Evolutionary conservation across 768 basidiomycete species (phyloP), one percentile per base, ranked within the genome.

Genomic region (Trametes sanguinea): DNA sequence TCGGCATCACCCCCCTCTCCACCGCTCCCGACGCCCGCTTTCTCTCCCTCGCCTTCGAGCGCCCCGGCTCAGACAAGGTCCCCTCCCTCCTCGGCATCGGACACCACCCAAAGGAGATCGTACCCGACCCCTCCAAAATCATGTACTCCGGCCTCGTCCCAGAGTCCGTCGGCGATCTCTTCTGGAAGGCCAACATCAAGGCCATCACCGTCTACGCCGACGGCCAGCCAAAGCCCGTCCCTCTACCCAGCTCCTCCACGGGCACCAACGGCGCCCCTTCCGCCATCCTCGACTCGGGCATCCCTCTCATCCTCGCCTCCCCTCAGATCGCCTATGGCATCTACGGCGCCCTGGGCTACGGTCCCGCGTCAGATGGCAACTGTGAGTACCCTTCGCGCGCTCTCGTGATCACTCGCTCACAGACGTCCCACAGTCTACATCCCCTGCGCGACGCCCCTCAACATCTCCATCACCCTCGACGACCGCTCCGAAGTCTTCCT

Each of bases 201-300:
- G 86, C 74, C 0, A 84, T 92, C 40, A 85, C 84, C 2, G 84
- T 89, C 11, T 90, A 85, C 66, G 78, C 81, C 14, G 67, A 83
- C 62, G 83, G 83, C 0, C 68, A 72, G 54, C 56, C 71, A 3
- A 74, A 69, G 53, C 70, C 74, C 0, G 69, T 91, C 2, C 43
- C 69, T 0, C 60, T 91, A 0, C 78, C 79, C 1, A 55, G 66
- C 16, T 76, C 80, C 1, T 69, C 37, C 71, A 1, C 77, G 74
- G 0, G 85, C 76, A 22, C 65, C 71, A 3, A 72, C 70, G 27
- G 81, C 74, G 39, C 17, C 43, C 90, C 89, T 0, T 83, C 79
- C 46, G 90, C 88, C 4, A 80, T 90, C n/a, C 68, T 92, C 37
- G 91, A 93, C 70, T 83, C 86, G 0, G 91, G 91, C 0, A 79